Conservation (phyloP, 2,329 filamentous ascomycete species). For the Sphaceloma murrayae region DNA sequence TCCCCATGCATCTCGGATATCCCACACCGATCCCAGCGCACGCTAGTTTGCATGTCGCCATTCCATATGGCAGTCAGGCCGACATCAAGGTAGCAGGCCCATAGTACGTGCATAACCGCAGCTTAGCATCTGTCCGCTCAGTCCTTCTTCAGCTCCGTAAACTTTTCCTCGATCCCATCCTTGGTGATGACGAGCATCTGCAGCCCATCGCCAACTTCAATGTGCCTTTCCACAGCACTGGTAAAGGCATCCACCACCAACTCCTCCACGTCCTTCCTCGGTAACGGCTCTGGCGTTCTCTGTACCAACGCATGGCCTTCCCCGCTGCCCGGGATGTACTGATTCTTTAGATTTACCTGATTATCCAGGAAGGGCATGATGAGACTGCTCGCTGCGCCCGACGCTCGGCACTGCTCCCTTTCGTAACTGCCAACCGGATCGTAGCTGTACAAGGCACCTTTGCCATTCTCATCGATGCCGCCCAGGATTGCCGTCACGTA, state of each 20-base stretch:
- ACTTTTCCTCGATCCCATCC: conserved; percentile 79
- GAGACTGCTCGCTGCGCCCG: conserved; percentile 71
- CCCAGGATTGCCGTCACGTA: conserved; percentile 92
- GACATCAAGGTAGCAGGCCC: too few species aligned
- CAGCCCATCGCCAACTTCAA: conserved; percentile 92
- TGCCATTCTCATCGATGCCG: conserved; percentile 87
- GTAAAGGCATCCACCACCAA: conserved; percentile 96
- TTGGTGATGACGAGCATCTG: conserved; percentile 91
- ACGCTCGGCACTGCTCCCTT: conserved; percentile 88
- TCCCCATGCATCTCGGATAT: too few species aligned
- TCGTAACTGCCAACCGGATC: conserved; percentile 97
- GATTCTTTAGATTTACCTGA: conserved; percentile 99
- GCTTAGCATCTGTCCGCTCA: conserved; percentile 30
- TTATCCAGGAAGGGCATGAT: conserved; percentile 99
- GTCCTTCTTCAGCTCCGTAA: conserved; percentile 80
- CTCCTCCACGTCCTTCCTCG: conserved; percentile 65
- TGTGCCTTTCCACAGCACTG: conserved; percentile 95
- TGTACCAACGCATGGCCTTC: conserved; percentile 70
- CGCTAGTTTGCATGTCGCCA: too few species aligned
- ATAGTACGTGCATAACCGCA: neutral
- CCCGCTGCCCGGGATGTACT: conserved; percentile 81
- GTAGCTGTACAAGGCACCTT: conserved; percentile 91
- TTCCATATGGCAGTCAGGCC: too few species aligned
- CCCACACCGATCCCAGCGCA: too few species aligned
- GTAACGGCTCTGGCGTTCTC: conserved; percentile 58